Conservation (phyloP, 805 yeast species). For the Saturnispora quitensis region DNA sequence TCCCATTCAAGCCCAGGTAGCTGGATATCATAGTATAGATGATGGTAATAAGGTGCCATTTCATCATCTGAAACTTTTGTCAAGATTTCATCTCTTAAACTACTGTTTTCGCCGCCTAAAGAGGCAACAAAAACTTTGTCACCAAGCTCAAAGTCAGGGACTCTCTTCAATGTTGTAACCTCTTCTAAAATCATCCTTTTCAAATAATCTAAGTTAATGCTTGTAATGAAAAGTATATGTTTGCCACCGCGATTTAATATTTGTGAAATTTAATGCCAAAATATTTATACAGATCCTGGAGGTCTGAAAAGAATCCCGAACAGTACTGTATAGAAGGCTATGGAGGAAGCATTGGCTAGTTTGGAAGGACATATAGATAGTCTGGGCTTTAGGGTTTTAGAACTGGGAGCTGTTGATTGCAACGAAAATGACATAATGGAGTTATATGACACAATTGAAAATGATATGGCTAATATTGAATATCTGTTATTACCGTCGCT, state of each 20-base stretch:
- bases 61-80: conserved; percentile 47
- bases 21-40: conserved; percentile 42
- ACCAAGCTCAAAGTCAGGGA: conserved; percentile 80
- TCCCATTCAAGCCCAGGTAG: conserved; percentile 46
- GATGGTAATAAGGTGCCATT: conserved; percentile 77
- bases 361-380: neutral
- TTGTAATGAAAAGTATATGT: neutral
- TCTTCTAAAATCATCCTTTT: conserved; percentile 7
- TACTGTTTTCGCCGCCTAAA: conserved; percentile 10
- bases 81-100: conserved; percentile 39
- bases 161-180: conserved; percentile 32
- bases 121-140: conserved; percentile 62
- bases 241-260: conserved; percentile 7
- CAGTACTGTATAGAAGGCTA: neutral
- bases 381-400: neutral
- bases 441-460: conserved; percentile 15
- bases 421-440: conserved; percentile 13
- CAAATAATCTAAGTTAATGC: neutral
- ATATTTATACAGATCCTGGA: neutral
- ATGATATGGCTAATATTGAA: conserved; percentile 11
- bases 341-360: neutral
- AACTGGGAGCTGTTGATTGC: neutral
- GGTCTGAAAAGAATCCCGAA: too few species aligned
- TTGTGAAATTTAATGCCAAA: neutral
- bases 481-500: conserved; percentile 9